Evolutionary conservation across 352 stramenopile genomes (phyloP).

Genomic region (Phytophthora rubi): DNA sequence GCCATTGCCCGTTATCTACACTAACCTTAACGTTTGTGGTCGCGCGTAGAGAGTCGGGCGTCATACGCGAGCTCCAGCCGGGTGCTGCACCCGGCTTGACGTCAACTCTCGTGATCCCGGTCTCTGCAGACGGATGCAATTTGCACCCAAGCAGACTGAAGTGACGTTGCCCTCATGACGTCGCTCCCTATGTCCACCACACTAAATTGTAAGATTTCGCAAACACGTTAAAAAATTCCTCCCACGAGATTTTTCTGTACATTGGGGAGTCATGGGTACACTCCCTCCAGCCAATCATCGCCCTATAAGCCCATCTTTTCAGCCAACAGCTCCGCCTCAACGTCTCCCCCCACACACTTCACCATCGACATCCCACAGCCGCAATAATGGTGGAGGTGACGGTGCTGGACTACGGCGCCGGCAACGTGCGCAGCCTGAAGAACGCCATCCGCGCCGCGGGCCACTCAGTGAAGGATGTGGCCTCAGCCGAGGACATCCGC

Average conservation of each 20-base stretch:
- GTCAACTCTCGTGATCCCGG: constrained; percentile 24
- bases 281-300: neutral
- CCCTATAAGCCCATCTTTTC: neutral
- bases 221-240: neutral
- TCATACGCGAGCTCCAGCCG: constrained; percentile 17
- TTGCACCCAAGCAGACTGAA: constrained; percentile 2
- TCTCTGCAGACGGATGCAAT: constrained; percentile 6
- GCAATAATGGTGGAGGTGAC: constrained; percentile 69
- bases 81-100: constrained; percentile 16
- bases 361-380: constrained; percentile 1
- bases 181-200: constrained; percentile 4
- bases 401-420: constrained; percentile 98
- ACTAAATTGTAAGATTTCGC: neutral
- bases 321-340: constrained; percentile 2
- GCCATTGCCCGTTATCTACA: constrained; percentile 10
- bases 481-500: constrained; percentile 90
- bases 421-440: constrained; percentile 97
- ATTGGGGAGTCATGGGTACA: neutral
- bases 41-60: constrained; percentile 10
- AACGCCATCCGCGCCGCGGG: constrained; percentile 95
- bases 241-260: constrained; percentile 6
- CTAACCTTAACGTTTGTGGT: neutral
- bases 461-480: constrained; percentile 90
- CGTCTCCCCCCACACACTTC: constrained; percentile 3
- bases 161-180: neutral